Conservation (phyloP, 345 rosid species). For the Camelina sativa region DNA sequence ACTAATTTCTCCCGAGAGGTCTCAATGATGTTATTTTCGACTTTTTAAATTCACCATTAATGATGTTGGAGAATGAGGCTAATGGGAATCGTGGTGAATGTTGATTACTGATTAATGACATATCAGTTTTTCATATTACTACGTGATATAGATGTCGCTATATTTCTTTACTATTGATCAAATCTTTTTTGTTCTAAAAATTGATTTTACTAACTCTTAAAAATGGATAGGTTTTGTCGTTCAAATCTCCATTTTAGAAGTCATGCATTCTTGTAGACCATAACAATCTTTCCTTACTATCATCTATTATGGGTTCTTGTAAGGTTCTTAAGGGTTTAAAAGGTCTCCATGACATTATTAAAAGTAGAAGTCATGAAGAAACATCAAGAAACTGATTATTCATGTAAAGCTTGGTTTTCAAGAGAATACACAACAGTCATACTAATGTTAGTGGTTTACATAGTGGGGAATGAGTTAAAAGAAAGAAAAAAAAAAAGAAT, state of each 20-base stretch:
- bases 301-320: not conserved
- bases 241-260: not conserved
- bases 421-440: too few species aligned
- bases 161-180: not conserved
- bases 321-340: not conserved
- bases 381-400: not conserved
- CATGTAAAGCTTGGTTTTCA: not conserved
- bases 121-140: not conserved
- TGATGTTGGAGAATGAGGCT: not conserved
- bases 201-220: too few species aligned
- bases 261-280: not conserved
- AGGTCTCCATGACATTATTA: not conserved
- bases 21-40: conserved; percentile 7
- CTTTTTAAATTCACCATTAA: conserved; percentile 2
- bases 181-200: too few species aligned
- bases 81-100: not conserved
- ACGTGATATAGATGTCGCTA: not conserved
- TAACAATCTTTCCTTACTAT: not conserved
- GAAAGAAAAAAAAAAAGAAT: too few species aligned
- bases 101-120: not conserved
- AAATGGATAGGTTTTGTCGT: not conserved
- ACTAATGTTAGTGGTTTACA: not conserved
- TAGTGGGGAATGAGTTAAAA: too few species aligned
- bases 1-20: conserved; percentile 8
- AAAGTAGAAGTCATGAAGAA: not conserved